Evolutionary conservation across 2,329 filamentous ascomycete genomes (phyloP).

Genomic region (Pyrenochaeta sp.): DNA sequence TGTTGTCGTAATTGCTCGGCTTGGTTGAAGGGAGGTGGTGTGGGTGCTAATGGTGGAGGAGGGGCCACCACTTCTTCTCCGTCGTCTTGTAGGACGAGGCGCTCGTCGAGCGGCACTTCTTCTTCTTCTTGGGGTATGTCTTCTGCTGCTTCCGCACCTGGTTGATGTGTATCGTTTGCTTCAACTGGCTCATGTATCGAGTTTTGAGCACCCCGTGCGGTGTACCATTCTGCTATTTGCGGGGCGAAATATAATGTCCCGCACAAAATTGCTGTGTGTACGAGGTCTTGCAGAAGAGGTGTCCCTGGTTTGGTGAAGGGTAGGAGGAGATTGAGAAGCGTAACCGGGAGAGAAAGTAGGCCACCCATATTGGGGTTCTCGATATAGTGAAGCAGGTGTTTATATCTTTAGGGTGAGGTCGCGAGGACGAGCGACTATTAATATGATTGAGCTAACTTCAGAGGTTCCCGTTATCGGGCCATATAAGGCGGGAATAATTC

Average conservation of each 20-base stretch:
- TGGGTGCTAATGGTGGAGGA: constrained; percentile 36
- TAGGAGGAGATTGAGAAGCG: constrained; percentile 54
- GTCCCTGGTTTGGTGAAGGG: constrained; percentile 59
- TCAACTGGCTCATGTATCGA: constrained; percentile 4
- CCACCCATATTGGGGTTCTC: constrained; percentile 35
- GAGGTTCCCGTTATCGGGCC: neutral
- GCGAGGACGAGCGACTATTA: neutral
- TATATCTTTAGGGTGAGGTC: neutral
- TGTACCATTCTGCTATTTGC: constrained; percentile 54
- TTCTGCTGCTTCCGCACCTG: constrained; percentile 1
- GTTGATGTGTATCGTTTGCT: constrained; percentile 2
- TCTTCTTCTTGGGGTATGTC: constrained; percentile 19
- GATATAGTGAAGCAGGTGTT: neutral
- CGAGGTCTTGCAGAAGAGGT: constrained; percentile 56
- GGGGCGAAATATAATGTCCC: constrained; percentile 58
- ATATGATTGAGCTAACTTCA: neutral
- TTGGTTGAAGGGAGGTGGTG: constrained; percentile 31
- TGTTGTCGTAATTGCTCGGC: constrained; percentile 6
- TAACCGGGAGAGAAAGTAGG: constrained; percentile 36
- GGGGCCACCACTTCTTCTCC: constrained; percentile 19
- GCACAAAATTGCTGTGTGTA: constrained; percentile 56
- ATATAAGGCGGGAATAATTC: neutral
- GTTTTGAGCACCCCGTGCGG: constrained; percentile 24
- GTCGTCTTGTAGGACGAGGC: constrained; percentile 35
- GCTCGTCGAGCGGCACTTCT: constrained; percentile 34